Conservation (phyloP, 805 yeast genomes). For the Saturnispora sanitii region DNA sequence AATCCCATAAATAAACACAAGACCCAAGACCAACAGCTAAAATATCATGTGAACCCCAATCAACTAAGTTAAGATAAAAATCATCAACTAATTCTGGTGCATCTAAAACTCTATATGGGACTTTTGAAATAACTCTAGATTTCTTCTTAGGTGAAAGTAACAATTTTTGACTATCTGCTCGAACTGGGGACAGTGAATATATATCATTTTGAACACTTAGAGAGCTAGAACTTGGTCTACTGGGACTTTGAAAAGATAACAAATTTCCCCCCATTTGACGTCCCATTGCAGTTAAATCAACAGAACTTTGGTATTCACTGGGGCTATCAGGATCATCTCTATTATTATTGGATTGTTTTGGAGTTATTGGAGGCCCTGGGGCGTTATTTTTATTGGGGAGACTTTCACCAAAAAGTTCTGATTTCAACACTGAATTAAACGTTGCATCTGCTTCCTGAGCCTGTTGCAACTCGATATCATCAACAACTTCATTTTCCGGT, state of each 20-base stretch:
- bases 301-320: neutral
- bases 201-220: conserved; percentile 62
- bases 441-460: conserved; percentile 82
- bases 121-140: conserved; percentile 67
- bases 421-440: conserved; percentile 74
- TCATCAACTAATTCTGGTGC: conserved; percentile 95
- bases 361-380: neutral
- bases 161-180: conserved; percentile 76
- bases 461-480: conserved; percentile 56
- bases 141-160: conserved; percentile 75
- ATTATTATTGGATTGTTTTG: neutral
- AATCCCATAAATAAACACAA: conserved; percentile 86
- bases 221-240: conserved; percentile 49
- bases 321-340: conserved; percentile 8
- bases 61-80: conserved; percentile 82
- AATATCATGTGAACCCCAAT: conserved; percentile 88
- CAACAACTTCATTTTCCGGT: conserved; percentile 13
- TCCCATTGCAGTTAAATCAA: conserved; percentile 9
- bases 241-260: conserved; percentile 67
- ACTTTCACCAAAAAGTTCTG: conserved; percentile 88
- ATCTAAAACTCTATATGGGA: conserved; percentile 87
- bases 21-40: conserved; percentile 87
- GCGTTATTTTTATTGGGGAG: conserved; percentile 10
- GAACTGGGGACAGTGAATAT: conserved; percentile 75
- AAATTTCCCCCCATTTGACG: conserved; percentile 44